These are phyloP conservation scores for Davidsoniella neocaledoniae DNA, from an alignment of 2,329 filamentous ascomycete genomes.

Conservation along the genomic window DNA sequence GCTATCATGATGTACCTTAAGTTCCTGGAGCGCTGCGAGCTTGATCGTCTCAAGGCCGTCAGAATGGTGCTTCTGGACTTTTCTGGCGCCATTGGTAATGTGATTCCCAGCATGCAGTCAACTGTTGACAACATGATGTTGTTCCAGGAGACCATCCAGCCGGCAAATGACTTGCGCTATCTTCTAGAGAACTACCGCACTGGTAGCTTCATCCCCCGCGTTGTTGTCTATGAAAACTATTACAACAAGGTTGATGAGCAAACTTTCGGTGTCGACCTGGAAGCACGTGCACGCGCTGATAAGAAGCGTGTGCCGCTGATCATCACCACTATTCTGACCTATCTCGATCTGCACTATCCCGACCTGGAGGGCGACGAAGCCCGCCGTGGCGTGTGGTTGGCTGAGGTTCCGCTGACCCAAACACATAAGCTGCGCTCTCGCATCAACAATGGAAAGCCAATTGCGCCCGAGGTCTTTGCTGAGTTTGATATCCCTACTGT, in stretches of 20 bases:
- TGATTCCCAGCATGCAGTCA: conserved; percentile 88
- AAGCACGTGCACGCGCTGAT: conserved; percentile 81
- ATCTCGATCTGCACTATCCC: conserved; percentile 90
- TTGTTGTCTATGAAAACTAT: conserved; percentile 94
- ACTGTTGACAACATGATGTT: conserved; percentile 98
- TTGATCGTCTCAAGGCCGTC: conserved; percentile 92
- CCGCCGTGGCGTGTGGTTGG: conserved; percentile 80
- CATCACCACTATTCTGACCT: conserved; percentile 83
- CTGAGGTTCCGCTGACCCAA: conserved; percentile 71
- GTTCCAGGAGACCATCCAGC: conserved; percentile 97
- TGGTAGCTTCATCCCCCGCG: conserved; percentile 76
- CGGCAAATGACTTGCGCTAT: conserved; percentile 74
- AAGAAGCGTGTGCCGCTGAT: conserved; percentile 88
- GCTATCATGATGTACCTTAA: conserved; percentile 81
- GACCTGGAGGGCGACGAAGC: conserved; percentile 94
- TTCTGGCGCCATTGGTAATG: conserved; percentile 91
- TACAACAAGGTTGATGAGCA: conserved; percentile 97
- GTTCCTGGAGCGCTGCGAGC: conserved; percentile 93
- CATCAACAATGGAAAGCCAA: conserved; percentile 74
- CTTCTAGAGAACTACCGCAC: conserved; percentile 94
- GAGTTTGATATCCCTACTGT: conserved; percentile 91
- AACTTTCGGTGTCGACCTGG: conserved; percentile 95
- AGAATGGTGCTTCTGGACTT: conserved; percentile 97
- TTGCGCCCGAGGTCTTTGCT: conserved; percentile 59
- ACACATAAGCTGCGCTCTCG: conserved; percentile 69